These are phyloP conservation scores for Lycium ferocissimum DNA, from an alignment of 257 asterid genomes.

Conservation along the genomic window DNA sequence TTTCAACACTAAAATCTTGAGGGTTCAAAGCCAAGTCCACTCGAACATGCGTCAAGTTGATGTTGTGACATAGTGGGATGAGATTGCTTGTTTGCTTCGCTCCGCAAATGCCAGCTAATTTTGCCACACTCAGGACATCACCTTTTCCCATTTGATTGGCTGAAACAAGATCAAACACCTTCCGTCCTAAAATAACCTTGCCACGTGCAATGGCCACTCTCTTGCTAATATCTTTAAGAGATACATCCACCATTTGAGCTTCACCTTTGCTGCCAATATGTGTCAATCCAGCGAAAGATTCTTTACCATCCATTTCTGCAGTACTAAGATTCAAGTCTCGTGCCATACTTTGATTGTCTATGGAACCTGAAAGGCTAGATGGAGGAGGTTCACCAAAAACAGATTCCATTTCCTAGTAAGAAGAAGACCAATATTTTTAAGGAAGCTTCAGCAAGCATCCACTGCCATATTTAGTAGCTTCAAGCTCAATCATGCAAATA, in stretches of 20 bases:
- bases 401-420: slow-evolving; percentile 80
- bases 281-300: slow-evolving; percentile 49
- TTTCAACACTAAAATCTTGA: slow-evolving; percentile 59
- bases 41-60: slow-evolving; percentile 61
- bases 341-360: slow-evolving; percentile 41
- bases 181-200: slow-evolving; percentile 70
- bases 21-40: slow-evolving; percentile 62
- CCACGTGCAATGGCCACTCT: slow-evolving; percentile 80
- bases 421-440: neutral
- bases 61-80: slow-evolving; percentile 84
- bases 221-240: slow-evolving; percentile 63
- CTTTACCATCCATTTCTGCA: slow-evolving; percentile 28
- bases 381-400: slow-evolving; percentile 84
- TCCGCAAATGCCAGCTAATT: slow-evolving; percentile 75
- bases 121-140: slow-evolving; percentile 84
- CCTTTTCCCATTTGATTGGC: slow-evolving; percentile 80
- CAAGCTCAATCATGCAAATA: neutral
- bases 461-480: neutral
- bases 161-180: slow-evolving; percentile 76
- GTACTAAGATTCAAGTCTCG: slow-evolving; percentile 43
- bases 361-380: slow-evolving; percentile 53
- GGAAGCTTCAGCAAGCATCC: slow-evolving; percentile 8
- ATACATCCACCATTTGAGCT: slow-evolving; percentile 84
- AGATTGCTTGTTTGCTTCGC: slow-evolving; percentile 84
- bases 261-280: slow-evolving; percentile 71